Percentiles rank a stretch among this genome's conserved stretches.
phyloP scores from a whole-genome alignment of 257 asterid genomes.

The Fraxinus pennsylvanica region DNA sequence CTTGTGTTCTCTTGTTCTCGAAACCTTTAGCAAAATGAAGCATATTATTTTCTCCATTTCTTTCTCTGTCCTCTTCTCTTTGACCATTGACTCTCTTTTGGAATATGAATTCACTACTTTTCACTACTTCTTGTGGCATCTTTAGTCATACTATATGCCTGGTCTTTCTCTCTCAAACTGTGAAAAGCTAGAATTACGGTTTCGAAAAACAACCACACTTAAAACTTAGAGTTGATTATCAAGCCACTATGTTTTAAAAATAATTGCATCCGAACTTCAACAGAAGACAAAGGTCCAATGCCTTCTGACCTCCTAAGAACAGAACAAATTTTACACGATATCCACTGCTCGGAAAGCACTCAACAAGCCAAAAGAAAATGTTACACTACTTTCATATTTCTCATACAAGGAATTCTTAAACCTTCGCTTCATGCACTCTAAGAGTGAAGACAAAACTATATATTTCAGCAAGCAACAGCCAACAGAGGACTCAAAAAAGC shows the following conservation, averaged over 20 bases:
- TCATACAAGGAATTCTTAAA: not conserved
- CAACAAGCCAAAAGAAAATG: constrained; percentile 5
- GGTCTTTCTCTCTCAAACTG: not conserved
- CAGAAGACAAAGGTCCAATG: not conserved
- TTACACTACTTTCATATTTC: not conserved
- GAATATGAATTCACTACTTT: not conserved
- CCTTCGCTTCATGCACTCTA: not conserved
- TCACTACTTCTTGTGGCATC: not conserved
- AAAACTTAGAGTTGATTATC: not conserved
- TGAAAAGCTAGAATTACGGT: not conserved
- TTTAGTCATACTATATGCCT: not conserved
- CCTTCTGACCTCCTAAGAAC: constrained; percentile 2
- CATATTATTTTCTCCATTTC: not conserved
- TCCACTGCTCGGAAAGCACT: not conserved
- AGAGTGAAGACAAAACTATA: not conserved
- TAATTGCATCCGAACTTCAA: not conserved
- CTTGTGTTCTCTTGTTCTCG: not conserved
- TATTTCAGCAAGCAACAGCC: not conserved
- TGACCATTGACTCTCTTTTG: not conserved
- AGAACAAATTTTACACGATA: not conserved
- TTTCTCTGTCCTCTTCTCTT: not conserved
- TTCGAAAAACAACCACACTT: not conserved
- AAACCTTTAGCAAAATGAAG: not conserved
- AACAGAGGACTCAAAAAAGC: not conserved
- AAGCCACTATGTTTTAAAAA: not conserved